phyloP scores from a whole-genome alignment of 1,284 basidiomycete species.

The Ganoderma resinaceum region DNA sequence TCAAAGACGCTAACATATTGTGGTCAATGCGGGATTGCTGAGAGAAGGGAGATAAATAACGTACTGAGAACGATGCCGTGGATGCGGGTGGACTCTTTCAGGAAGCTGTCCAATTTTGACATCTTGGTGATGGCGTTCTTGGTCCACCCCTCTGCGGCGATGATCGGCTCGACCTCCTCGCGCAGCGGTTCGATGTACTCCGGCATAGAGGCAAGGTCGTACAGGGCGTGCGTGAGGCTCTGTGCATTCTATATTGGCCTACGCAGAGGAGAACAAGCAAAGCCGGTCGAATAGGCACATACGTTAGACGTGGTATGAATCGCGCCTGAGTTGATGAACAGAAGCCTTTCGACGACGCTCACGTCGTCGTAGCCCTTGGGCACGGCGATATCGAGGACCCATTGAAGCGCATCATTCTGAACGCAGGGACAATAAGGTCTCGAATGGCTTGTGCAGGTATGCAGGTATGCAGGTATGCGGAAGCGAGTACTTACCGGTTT shows the following conservation, averaged over 20 bases:
- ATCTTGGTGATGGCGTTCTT: conserved; percentile 52
- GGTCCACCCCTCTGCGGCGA: conserved; percentile 52
- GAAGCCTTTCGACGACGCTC: conserved; percentile 32
- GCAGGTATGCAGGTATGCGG: too few relatives aligned
- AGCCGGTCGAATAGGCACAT: neutral
- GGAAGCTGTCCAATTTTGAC: conserved; percentile 58
- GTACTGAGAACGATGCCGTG: conserved; percentile 39
- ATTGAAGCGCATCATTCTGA: conserved; percentile 43
- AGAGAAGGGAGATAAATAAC: conserved; percentile 41
- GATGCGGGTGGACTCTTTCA: conserved; percentile 53
- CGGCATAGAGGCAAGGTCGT: conserved; percentile 49
- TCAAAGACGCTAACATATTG: conserved; percentile 39
- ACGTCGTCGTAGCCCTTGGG: conserved; percentile 24
- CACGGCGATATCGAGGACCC: conserved; percentile 37
- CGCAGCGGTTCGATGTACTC: conserved; percentile 50
- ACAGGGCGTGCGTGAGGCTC: conserved; percentile 48
- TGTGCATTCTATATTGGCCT: conserved; percentile 18
- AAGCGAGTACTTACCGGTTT: conserved; percentile 15
- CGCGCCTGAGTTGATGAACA: conserved; percentile 41
- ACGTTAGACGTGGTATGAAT: conserved; percentile 43
- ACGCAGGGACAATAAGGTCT: too few relatives aligned
- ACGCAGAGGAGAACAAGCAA: too few relatives aligned
- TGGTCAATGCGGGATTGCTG: conserved; percentile 12
- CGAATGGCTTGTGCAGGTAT: neutral
- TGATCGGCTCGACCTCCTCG: conserved; percentile 50